Conservation (phyloP, 140 eudicot species). For the Eryngium alpinum region DNA sequence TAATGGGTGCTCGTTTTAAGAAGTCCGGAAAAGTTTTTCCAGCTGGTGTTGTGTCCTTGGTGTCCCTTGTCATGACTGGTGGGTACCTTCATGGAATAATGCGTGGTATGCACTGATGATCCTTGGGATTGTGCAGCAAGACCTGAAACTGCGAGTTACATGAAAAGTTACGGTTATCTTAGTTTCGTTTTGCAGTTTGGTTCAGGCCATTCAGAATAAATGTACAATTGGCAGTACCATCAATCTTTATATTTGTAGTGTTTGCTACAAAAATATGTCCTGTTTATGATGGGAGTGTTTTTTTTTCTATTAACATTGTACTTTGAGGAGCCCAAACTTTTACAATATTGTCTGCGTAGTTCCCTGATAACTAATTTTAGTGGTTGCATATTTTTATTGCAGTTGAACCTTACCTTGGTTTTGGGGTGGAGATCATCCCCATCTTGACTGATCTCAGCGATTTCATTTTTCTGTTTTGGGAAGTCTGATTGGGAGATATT, state of each 20-base stretch:
- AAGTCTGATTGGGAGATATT: no score
- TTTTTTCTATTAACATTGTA: not conserved
- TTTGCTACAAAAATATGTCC: not conserved
- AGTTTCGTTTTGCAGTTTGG: not conserved
- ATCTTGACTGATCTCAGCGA: no score
- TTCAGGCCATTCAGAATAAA: not conserved
- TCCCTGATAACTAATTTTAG: not conserved
- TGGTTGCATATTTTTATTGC: not conserved
- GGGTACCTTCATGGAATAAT: slow-evolving; percentile 85
- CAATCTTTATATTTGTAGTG: not conserved
- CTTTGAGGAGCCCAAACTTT: not conserved
- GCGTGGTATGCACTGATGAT: slow-evolving; percentile 56
- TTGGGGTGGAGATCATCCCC: no score
- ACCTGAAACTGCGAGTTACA: not conserved
- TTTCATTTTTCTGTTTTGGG: no score
- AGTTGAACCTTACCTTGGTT: not conserved
- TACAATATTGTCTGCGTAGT: not conserved
- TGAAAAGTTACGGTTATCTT: not conserved
- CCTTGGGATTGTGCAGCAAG: not conserved
- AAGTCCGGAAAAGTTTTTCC: slow-evolving; percentile 84
- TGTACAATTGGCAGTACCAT: not conserved
- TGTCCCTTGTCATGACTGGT: slow-evolving; percentile 73
- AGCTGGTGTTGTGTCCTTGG: slow-evolving; percentile 83
- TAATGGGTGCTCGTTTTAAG: slow-evolving; percentile 84
- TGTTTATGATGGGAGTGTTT: not conserved